Base-by-base conservation (phyloP, 495 filamentous ascomycete genomes). In the Talaromyces adpressus region DNA sequence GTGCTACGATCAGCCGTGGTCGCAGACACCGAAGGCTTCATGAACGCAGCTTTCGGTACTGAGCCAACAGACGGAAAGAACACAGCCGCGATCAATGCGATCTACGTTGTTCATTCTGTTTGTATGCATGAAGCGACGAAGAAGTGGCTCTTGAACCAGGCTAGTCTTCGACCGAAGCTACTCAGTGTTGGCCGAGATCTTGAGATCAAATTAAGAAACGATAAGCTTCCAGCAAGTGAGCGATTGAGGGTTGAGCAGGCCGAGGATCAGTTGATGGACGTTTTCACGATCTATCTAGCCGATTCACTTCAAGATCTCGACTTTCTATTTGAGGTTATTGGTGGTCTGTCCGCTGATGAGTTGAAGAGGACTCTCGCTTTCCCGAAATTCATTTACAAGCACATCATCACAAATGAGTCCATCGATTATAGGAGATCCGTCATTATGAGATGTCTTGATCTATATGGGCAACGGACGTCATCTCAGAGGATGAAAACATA, bases 401-500 rank as follows among this genome's bases (percentile, higher is more conserved):
- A 91, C 64, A 89, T 99, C 68, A 91, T 98, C 47, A 88, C 82
- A 63, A 92, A 83, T 67, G 87, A 91, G 47, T 93, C 91, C 4
- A 87, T 94, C 57, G 92, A 97, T 45, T 96, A 92, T 71, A 92
- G 93, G 81, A 89, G 90, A 62, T 86, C 86, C 4, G 83, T 95
- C 11, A 85, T 98, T 20, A 85, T 92, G 71, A 86, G 91, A 47
- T 96, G 91, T 68, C 84, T 98, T 34, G 92, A 97, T 52, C 80
- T 95, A 2, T 98, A 97, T 70, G 87, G 90, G 29, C 84, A 86
- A 25, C 88, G 87, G 59, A 84, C 79, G 53, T 88, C 89, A 11
- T 85, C 88, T 0, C 92, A 97, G 71, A 90, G 88, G 78, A 90
- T 88, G 45, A 98, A 98, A 73, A 93, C 91, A 30, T 99, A 96